A percentile compares a stretch with the other conserved stretches of the same genome.
phyloP scores from a whole-genome alignment of 257 asterid species.

The Ophiorrhiza pumila region DNA sequence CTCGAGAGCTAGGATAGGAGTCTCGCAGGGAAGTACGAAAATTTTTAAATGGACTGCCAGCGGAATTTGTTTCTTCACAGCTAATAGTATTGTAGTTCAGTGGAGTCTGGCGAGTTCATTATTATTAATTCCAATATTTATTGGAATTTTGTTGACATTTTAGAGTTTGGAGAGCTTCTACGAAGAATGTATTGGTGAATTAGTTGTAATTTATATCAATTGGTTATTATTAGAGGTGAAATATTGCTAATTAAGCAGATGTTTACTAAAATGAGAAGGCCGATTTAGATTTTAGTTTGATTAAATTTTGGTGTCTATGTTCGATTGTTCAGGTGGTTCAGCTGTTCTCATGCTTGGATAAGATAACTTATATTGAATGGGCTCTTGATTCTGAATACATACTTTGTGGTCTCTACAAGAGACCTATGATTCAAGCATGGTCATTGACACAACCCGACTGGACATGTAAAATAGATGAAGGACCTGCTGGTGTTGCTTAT shows the following conservation, averaged over 20 bases:
- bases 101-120: not conserved
- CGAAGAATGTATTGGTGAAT: not conserved
- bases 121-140: not conserved
- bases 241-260: not conserved
- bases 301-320: not conserved
- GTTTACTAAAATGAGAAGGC: not conserved
- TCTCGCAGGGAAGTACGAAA: not conserved
- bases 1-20: not conserved
- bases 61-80: not conserved
- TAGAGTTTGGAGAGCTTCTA: not conserved
- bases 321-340: slow-evolving; percentile 67
- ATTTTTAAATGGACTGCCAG: not conserved
- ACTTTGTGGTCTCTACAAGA: slow-evolving; percentile 87
- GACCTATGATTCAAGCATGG: slow-evolving; percentile 98
- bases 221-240: not conserved
- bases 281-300: not conserved
- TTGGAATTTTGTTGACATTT: not conserved
- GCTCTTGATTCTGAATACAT: slow-evolving; percentile 93
- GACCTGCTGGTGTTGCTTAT: slow-evolving; percentile 87
- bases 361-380: slow-evolving; percentile 91
- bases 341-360: slow-evolving; percentile 89
- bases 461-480: slow-evolving; percentile 99
- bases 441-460: slow-evolving; percentile 93
- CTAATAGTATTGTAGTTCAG: not conserved
- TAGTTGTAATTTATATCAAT: not conserved